Base-by-base conservation (phyloP, 192 early-diverging fungal genomes). In the Coemansia sp. region DNA sequence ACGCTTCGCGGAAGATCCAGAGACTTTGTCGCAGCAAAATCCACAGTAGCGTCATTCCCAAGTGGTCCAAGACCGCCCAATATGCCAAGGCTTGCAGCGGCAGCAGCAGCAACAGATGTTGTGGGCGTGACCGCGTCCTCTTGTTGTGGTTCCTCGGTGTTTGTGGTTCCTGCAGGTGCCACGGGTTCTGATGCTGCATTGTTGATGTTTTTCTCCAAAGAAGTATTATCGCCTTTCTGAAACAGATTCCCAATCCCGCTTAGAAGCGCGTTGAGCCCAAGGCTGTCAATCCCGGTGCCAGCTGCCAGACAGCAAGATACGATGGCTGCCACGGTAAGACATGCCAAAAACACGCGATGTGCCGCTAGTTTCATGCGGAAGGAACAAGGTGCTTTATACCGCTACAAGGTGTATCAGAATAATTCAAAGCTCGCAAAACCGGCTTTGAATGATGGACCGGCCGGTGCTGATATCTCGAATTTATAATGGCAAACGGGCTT, bases 1-100 rank as follows among this genome's bases (percentile, higher is more conserved):
- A 26, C 41, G 55, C 64, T 58, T 16, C 53, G 36, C 21, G 65
- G 41, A 33, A 24, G 33, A 34, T 55, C 45, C 30, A 39, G 30
- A 1, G 30, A 34, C 51, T 55, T 21, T 11, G 46, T 41, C 20
- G 23, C 51, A 12, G 6, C 51, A 43, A 41, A 26, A 16, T 11
- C 24, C 24, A 21, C 10, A 12, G 51, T 15, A 23, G 8, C 24
- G 24, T 53, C 51, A 9, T 26, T 53, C 51, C 23, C 51, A 9
- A 53, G 11, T 9, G 24, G 23, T 53, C 51, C 51, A 7, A 53
- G 51, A 30, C 51, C 23, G 9, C 24, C 51, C 3, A 53, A 26
- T 26, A 53, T 26, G 23, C 26, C 51, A 14, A 26, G 12, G 7
- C 4, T 26, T 26, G 51, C 51, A 26, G 23, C 24, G 23, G n/a